Conservation (phyloP, 495 filamentous ascomycete species). For the Hyphodiscus hymeniophilus region DNA sequence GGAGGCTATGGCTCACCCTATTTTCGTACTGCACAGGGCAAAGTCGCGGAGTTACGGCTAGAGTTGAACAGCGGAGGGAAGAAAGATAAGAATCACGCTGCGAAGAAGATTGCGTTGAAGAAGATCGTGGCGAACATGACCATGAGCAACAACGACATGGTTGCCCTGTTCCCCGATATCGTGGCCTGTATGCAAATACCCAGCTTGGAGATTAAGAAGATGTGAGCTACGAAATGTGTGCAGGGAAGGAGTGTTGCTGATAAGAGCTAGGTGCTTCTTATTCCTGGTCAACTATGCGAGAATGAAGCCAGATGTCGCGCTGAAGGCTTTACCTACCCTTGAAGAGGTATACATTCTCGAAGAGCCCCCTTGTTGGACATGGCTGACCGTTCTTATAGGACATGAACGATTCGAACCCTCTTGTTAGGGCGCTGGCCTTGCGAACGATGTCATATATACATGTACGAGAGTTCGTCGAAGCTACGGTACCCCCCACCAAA, state of each 20-base stretch:
- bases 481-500: conserved; percentile 78
- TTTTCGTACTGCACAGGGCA: conserved; percentile 61
- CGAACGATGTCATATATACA: conserved; percentile 97
- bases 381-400: conserved; percentile 47
- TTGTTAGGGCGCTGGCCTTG: conserved; percentile 86
- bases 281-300: conserved; percentile 96
- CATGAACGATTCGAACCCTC: conserved; percentile 86
- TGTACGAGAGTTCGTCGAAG: conserved; percentile 91
- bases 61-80: conserved; percentile 91
- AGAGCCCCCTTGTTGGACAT: not conserved
- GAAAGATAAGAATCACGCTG: conserved; percentile 95
- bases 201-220: conserved; percentile 98
- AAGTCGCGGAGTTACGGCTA: conserved; percentile 92
- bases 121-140: conserved; percentile 99
- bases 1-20: conserved; percentile 18
- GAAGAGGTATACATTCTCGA: conserved; percentile 53
- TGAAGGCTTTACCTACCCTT: conserved; percentile 86
- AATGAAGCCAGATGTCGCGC: conserved; percentile 86
- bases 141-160: conserved; percentile 99
- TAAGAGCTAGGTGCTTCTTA: conserved; percentile 74
- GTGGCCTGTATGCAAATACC: conserved; percentile 90
- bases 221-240: conserved; percentile 36
- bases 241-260: conserved; percentile 20
- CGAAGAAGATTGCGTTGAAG: conserved; percentile 98
- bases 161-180: conserved; percentile 91